These are phyloP conservation scores for Lactifluus piperatus DNA, from an alignment of 768 basidiomycete species.

Conservation along the genomic window DNA sequence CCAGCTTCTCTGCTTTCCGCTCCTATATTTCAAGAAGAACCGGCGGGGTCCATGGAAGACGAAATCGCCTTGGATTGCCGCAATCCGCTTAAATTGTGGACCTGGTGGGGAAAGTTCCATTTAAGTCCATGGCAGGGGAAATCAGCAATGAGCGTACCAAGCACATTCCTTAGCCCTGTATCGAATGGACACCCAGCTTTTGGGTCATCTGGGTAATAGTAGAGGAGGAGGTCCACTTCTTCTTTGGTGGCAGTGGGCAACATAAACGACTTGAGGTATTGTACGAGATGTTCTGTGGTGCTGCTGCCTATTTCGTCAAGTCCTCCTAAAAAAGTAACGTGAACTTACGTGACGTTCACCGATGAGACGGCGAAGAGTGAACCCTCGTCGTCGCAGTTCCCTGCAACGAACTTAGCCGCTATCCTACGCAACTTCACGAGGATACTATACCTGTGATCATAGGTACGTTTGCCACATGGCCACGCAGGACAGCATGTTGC, in stretches of 20 bases:
- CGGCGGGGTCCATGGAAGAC: constrained; percentile 11
- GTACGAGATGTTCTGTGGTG: neutral
- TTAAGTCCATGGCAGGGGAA: neutral
- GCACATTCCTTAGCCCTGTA: constrained; percentile 18
- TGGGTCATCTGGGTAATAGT: constrained; percentile 20
- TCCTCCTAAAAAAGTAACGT: neutral
- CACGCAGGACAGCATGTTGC: no score
- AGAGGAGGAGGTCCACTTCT: constrained; percentile 1
- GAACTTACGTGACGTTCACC: constrained; percentile 10
- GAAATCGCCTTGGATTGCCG: no score
- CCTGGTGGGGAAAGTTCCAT: no score
- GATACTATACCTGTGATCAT: neutral
- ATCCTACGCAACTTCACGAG: neutral
- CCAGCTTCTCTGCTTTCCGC: constrained; percentile 7
- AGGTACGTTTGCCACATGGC: no score
- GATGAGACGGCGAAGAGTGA: constrained; percentile 14
- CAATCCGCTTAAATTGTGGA: no score
- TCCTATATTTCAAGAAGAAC: constrained; percentile 6
- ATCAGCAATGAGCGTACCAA: neutral
- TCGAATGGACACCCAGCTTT: constrained; percentile 22
- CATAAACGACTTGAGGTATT: constrained; percentile 6
- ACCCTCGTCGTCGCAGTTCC: constrained; percentile 17
- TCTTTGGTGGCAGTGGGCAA: neutral
- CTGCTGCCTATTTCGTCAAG: neutral
- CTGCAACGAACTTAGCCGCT: neutral